Conservation (phyloP, 1,139 yeast species). For the Nakaseomyces nivariensis region DNA sequence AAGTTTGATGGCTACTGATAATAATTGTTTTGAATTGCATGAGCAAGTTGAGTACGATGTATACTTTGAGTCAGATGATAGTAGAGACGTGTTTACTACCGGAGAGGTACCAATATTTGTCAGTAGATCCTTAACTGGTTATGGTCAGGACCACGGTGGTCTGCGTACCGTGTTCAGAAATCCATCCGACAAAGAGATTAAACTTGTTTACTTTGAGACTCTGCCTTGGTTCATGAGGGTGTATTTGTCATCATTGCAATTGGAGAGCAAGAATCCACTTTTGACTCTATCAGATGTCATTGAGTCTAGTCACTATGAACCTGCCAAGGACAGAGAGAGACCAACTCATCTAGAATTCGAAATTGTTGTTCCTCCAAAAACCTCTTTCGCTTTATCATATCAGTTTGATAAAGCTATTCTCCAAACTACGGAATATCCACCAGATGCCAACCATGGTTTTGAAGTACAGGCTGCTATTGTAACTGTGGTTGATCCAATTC, state of each 20-base stretch:
- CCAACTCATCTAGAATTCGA: conserved; percentile 77
- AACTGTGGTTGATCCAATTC: conserved; percentile 36
- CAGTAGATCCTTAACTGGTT: conserved; percentile 83
- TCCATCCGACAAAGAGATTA: conserved; percentile 41
- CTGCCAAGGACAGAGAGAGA: conserved; percentile 70
- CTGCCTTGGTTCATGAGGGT: conserved; percentile 91
- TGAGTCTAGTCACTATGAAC: conserved; percentile 51
- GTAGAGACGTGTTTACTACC: conserved; percentile 31
- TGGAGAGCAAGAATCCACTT: conserved; percentile 24
- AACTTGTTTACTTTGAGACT: conserved; percentile 62
- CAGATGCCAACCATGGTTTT: conserved; percentile 98
- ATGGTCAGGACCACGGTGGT: conserved; percentile 87
- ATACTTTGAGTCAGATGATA: conserved; percentile 32
- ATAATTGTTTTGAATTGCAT: conserved; percentile 32
- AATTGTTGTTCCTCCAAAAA: conserved; percentile 52
- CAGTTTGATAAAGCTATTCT: conserved; percentile 82
- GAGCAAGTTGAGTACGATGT: conserved; percentile 34
- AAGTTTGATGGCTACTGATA: conserved; percentile 24
- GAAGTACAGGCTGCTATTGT: conserved; percentile 86
- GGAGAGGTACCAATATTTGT: conserved; percentile 57
- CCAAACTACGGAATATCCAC: conserved; percentile 87
- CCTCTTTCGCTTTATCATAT: conserved; percentile 56
- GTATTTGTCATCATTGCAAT: conserved; percentile 58
- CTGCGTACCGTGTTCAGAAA: conserved; percentile 68
- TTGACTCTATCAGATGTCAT: conserved; percentile 31